Conservation (phyloP, 805 yeast species). For the Candida railenensis region DNA sequence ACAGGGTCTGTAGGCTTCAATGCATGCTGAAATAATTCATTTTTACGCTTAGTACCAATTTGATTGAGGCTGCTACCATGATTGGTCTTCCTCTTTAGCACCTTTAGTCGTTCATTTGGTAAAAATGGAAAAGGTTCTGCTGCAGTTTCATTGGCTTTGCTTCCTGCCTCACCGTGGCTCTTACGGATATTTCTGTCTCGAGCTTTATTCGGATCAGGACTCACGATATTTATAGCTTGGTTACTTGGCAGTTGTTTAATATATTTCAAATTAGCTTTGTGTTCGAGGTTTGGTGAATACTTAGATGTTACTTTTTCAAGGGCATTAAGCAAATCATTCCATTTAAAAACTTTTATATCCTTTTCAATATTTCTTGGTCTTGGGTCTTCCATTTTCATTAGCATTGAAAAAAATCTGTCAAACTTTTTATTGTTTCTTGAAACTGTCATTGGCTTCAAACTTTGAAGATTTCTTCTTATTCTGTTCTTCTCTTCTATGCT, state of each 20-base stretch:
- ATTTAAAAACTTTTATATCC: conserved; percentile 64
- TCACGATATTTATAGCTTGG: too few relatives aligned
- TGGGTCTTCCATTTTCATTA: conserved; percentile 64
- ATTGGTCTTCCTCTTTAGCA: conserved; percentile 18
- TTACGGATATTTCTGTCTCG: too few relatives aligned
- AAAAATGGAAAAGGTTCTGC: conserved; percentile 15
- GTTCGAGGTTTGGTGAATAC: conserved; percentile 33
- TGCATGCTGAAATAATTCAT: conserved; percentile 17
- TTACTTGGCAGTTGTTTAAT: not conserved
- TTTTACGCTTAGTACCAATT: conserved; percentile 6
- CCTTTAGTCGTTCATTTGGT: conserved; percentile 26
- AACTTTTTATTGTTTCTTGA: conserved; percentile 41
- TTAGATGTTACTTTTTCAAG: conserved; percentile 57
- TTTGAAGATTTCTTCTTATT: conserved; percentile 64
- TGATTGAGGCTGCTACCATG: conserved; percentile 5
- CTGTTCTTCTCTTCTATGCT: conserved; percentile 70
- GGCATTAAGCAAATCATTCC: conserved; percentile 55
- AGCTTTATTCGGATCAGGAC: too few relatives aligned
- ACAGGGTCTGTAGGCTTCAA: conserved; percentile 19
- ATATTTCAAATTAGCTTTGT: conserved; percentile 9
- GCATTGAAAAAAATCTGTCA: conserved; percentile 33
- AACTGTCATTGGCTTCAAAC: conserved; percentile 59
- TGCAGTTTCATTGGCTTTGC: too few relatives aligned
- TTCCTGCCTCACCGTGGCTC: too few relatives aligned
- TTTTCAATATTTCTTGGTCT: conserved; percentile 70